These are phyloP conservation scores for Hygrocybe punicea DNA, from an alignment of 768 basidiomycete genomes.

Conservation along the genomic window DNA sequence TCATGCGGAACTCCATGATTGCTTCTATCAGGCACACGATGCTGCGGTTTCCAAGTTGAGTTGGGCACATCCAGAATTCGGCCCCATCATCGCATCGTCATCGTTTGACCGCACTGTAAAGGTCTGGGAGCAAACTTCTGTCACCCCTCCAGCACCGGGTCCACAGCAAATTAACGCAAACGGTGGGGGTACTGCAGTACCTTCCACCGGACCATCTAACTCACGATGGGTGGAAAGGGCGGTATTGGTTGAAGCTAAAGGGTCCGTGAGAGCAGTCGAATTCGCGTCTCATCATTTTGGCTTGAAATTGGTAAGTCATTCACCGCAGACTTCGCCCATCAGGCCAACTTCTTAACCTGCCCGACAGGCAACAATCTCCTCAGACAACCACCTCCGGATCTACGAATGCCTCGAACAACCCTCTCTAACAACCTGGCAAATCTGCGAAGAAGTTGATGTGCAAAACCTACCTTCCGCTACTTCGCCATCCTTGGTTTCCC, in stretches of 20 bases:
- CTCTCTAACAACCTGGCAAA: constrained; percentile 68
- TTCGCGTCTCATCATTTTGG: constrained; percentile 88
- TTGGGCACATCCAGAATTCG: constrained; percentile 94
- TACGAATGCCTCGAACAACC: constrained; percentile 88
- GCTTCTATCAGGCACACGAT: constrained; percentile 74
- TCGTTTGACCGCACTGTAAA: constrained; percentile 91
- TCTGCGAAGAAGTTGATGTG: constrained; percentile 75
- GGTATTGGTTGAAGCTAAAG: constrained; percentile 76
- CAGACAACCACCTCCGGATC: constrained; percentile 82
- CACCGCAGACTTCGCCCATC: too few relatives aligned
- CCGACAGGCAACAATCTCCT: constrained; percentile 76
- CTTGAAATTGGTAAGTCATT: constrained; percentile 68
- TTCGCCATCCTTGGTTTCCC: constrained; percentile 40
- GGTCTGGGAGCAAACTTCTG: constrained; percentile 75
- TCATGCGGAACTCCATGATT: neutral
- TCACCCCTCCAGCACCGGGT: constrained; percentile 24
- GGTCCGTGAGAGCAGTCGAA: constrained; percentile 80
- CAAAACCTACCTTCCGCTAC: constrained; percentile 47
- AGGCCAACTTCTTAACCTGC: too few relatives aligned
- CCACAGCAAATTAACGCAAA: constrained; percentile 25
- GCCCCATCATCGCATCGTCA: constrained; percentile 78
- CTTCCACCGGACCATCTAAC: constrained; percentile 24
- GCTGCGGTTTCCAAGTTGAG: constrained; percentile 78
- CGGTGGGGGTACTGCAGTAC: constrained; percentile 22
- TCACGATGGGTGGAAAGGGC: constrained; percentile 73